phyloP scores from a whole-genome alignment of 1,284 basidiomycete species.

The Trichosporon ovoides region DNA sequence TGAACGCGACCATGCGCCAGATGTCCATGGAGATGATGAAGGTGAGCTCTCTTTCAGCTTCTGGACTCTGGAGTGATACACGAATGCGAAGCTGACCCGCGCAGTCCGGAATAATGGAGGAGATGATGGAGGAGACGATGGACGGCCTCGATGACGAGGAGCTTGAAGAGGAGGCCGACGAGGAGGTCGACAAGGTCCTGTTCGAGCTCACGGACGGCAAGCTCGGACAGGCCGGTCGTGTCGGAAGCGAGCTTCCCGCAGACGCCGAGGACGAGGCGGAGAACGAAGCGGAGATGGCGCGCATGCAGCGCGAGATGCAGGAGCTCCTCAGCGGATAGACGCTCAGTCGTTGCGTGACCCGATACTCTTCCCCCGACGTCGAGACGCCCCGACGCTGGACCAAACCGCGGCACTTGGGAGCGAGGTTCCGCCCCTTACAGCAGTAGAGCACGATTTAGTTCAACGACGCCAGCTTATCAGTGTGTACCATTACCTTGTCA shows the following conservation, averaged over 20 bases:
- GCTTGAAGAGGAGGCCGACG: slow-evolving; percentile 92
- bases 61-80: too few species aligned
- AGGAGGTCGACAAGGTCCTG: slow-evolving; percentile 93
- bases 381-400: too few species aligned
- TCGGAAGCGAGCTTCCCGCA: slow-evolving; percentile 64
- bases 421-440: too few species aligned
- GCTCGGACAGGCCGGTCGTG: slow-evolving; percentile 72
- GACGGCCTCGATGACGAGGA: slow-evolving; percentile 80
- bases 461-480: too few species aligned
- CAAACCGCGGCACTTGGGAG: too few species aligned
- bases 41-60: slow-evolving; percentile 54
- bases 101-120: slow-evolving; percentile 86
- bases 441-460: too few species aligned
- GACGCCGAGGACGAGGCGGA: slow-evolving; percentile 68
- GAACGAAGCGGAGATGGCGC: slow-evolving; percentile 75
- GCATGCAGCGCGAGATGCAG: slow-evolving; percentile 77
- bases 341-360: too few species aligned
- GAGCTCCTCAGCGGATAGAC: slow-evolving; percentile 67
- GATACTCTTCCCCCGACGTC: too few species aligned
- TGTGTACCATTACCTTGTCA: slow-evolving; percentile 2
- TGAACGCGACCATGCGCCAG: slow-evolving; percentile 87
- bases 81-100: not conserved
- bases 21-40: slow-evolving; percentile 99
- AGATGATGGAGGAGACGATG: slow-evolving; percentile 83
- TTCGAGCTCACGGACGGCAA: slow-evolving; percentile 96